Base-by-base conservation (phyloP, 441 rosid species). In the Adansonia grandidieri region DNA sequence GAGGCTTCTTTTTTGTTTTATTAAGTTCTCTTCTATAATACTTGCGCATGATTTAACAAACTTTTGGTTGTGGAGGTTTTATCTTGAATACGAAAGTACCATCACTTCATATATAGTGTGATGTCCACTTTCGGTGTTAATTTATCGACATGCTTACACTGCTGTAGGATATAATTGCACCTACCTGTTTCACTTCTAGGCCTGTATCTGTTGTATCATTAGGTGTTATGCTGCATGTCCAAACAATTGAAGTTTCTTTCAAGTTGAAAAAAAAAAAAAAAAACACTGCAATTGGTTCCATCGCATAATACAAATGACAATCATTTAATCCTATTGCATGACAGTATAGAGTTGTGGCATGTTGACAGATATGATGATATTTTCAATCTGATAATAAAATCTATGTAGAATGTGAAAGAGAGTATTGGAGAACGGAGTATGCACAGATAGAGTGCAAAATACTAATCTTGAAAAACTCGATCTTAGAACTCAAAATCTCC, bases 61-160 rank as follows among this genome's bases (percentile, higher is more conserved):
- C 9, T 71, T 71, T 11, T 71, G 47, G 45, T 51, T 32, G 51
- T 73, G 24, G 58, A 70, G 44, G 17, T 45, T 45, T 68, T 45
- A 45, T 68, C 62, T 50, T 24, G 37, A 24, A 70, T 14, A 69
- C 20, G 32, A 2, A 48, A 47, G 17, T 20, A 69, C 14, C 56
- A 10, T 32, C 68, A 37, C 47, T n/a, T 63, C 57, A 68, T 68
- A 10, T 47, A 68, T 13, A 19, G 72, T 9, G 28, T 68, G 32
- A 19, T 5, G 9, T 68, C 56, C 40, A 19, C 56, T 45, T 22
- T 69, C 0, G 6, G 4, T 22, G 20, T 17, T 69, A 69, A 69
- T 62, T 61, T 62, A 47, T 66, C 32, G 48, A 68, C 72, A 15
- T 40, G 53, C 53, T 66, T n/a, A 6, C 67, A 14, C 64, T 9